Conservation (phyloP, 2,329 filamentous ascomycete genomes). For the Huntiella moniliformis region DNA sequence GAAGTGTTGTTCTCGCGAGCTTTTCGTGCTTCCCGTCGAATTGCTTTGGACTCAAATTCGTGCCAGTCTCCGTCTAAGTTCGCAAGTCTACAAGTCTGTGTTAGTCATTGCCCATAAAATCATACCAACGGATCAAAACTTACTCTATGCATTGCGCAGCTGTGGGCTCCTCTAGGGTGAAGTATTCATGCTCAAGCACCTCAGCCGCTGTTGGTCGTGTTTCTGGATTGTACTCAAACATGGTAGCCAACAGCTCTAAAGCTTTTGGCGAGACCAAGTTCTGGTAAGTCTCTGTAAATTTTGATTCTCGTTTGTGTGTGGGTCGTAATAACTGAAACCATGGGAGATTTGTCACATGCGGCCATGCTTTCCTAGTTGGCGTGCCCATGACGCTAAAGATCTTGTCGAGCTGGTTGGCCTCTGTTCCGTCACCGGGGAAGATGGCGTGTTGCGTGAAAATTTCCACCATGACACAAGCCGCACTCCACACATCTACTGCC, state of each 20-base stretch:
- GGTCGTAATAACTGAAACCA: conserved; percentile 91
- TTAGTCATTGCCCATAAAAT: conserved; percentile 16
- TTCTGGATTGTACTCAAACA: conserved; percentile 78
- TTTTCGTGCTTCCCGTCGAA: conserved; percentile 73
- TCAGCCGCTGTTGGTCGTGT: conserved; percentile 69
- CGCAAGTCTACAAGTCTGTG: conserved; percentile 37
- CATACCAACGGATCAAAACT: conserved; percentile 20
- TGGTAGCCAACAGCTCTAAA: conserved; percentile 61
- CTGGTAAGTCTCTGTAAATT: conserved; percentile 69
- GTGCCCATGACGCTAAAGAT: conserved; percentile 89
- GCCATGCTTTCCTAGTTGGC: conserved; percentile 70
- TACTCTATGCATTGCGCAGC: conserved; percentile 67
- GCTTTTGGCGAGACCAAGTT: conserved; percentile 60
- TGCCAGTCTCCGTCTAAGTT: conserved; percentile 89
- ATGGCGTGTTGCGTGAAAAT: conserved; percentile 89
- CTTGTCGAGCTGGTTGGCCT: conserved; percentile 88
- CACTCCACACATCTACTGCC: conserved; percentile 89
- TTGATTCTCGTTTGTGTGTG: conserved; percentile 48
- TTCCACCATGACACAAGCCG: conserved; percentile 88
- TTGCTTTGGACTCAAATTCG: conserved; percentile 91
- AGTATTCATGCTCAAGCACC: conserved; percentile 76
- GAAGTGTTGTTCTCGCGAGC: conserved; percentile 18
- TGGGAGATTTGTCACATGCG: conserved; percentile 75
- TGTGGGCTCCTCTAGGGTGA: conserved; percentile 59
- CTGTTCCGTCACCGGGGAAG: conserved; percentile 88